Evolutionary conservation across 177 flowering plant genomes (phyloP).

Genomic region (Vitis hybrid): DNA sequence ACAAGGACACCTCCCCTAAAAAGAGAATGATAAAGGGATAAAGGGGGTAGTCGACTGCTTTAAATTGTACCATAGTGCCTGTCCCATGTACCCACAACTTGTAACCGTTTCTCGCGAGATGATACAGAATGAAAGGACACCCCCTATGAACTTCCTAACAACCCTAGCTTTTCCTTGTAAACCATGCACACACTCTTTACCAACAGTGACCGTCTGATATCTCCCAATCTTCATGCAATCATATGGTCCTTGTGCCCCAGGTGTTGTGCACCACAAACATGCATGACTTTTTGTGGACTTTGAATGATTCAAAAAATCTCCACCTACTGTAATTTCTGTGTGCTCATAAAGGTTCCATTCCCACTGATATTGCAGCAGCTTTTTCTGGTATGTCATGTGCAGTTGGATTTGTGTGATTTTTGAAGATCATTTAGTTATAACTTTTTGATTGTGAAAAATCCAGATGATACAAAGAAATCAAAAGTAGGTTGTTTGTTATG

Average conservation of each 20-base stretch:
- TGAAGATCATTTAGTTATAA: background rate
- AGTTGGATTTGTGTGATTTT: slow-evolving; percentile 6
- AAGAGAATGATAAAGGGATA: slow-evolving; percentile 1
- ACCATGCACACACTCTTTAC: background rate
- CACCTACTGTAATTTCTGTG: background rate
- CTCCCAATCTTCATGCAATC: too few species aligned
- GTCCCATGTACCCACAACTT: slow-evolving; percentile 2
- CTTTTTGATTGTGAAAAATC: too few species aligned
- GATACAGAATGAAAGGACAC: background rate
- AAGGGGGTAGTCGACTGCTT: background rate
- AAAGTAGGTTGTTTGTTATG: too few species aligned
- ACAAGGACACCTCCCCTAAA: background rate
- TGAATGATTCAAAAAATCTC: slow-evolving; percentile 6
- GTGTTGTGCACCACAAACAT: too few species aligned
- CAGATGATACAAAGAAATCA: too few species aligned
- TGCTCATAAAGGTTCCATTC: background rate
- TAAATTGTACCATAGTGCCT: background rate
- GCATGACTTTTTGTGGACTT: too few species aligned
- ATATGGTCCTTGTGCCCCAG: too few species aligned
- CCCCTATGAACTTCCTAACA: slow-evolving; percentile 8
- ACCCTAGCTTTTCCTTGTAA: background rate
- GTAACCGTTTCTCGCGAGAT: slow-evolving; percentile 17
- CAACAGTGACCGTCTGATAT: too few species aligned
- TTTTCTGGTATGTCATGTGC: slow-evolving; percentile 15
- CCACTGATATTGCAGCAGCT: slow-evolving; percentile 3